Percentiles rank a stretch among this genome's conserved stretches.
phyloP scores from a whole-genome alignment of 2,329 filamentous ascomycete species.

The Claviceps quebecensis region DNA sequence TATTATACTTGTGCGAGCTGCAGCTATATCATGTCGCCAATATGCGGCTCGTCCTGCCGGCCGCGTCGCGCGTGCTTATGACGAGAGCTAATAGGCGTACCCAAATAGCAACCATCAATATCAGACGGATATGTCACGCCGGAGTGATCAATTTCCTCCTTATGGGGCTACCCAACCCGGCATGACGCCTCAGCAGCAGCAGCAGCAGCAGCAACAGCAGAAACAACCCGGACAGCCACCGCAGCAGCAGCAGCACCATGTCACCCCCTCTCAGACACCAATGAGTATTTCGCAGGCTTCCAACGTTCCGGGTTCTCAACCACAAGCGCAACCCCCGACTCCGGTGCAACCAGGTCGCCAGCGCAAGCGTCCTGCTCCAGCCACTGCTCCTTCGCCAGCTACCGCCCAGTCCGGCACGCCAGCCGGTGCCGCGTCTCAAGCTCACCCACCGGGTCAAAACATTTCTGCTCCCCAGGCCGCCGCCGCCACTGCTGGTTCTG shows the following conservation, averaged over 20 bases:
- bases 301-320: conserved; percentile 16
- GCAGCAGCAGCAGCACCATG: conserved; percentile 22
- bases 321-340: conserved; percentile 24
- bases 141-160: conserved; percentile 26
- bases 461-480: conserved; percentile 16
- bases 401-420: conserved; percentile 19
- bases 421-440: conserved; percentile 17
- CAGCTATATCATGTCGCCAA: background rate
- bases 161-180: conserved; percentile 26
- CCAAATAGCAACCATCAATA: conserved; percentile 31
- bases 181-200: conserved; percentile 21
- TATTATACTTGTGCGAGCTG: background rate
- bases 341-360: conserved; percentile 24
- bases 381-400: conserved; percentile 24
- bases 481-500: background rate
- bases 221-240: conserved; percentile 13
- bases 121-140: conserved; percentile 35
- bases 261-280: conserved; percentile 25
- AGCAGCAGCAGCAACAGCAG: conserved; percentile 20
- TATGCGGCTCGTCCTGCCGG: background rate
- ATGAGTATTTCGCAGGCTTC: conserved; percentile 30
- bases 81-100: conserved; percentile 14
- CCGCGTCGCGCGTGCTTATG: background rate
- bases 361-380: conserved; percentile 28
- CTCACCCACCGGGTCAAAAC: conserved; percentile 17